Evolutionary conservation across 257 asterid species (phyloP).

Genomic region (Cinchona pubescens): DNA sequence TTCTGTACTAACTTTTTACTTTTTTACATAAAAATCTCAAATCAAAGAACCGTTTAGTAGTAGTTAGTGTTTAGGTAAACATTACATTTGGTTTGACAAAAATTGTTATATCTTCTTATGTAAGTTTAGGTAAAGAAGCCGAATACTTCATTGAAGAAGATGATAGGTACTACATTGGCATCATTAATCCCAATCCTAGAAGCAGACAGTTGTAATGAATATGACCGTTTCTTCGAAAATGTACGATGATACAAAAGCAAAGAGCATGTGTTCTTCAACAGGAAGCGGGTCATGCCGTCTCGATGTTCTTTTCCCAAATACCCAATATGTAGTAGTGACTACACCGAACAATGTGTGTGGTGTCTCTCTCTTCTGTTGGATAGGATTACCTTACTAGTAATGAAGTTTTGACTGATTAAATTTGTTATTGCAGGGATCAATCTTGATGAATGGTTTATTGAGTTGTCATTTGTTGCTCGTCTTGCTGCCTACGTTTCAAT

Average conservation of each 20-base stretch:
- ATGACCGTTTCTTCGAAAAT: conserved; percentile 19
- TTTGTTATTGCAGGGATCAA: conserved; percentile 28
- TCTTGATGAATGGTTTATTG: not conserved
- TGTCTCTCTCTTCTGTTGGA: not conserved
- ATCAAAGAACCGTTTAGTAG: not conserved
- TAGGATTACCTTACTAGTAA: no score
- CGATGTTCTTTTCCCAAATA: conserved; percentile 6
- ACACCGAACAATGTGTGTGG: conserved; percentile 17
- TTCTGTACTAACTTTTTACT: not conserved
- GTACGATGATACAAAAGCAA: conserved; percentile 11
- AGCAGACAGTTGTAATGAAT: conserved; percentile 11
- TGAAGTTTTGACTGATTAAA: no score
- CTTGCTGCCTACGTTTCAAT: conserved; percentile 4
- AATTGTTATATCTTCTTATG: no score
- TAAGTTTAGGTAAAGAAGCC: conserved; percentile 13
- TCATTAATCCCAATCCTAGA: conserved; percentile 3
- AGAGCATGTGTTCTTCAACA: conserved; percentile 17
- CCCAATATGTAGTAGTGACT: conserved; percentile 4
- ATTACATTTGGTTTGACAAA: not conserved
- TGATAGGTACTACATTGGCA: conserved; percentile 15
- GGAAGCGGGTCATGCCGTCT: conserved; percentile 11
- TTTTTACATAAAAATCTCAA: not conserved
- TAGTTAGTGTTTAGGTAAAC: not conserved
- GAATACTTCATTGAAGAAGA: conserved; percentile 10
- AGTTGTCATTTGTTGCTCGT: conserved; percentile 6